A percentile compares a stretch with the other conserved stretches of the same genome.
These are phyloP conservation scores for Zalaria sp. DNA, from an alignment of 2,329 filamentous ascomycete genomes.

Conservation along the genomic window DNA sequence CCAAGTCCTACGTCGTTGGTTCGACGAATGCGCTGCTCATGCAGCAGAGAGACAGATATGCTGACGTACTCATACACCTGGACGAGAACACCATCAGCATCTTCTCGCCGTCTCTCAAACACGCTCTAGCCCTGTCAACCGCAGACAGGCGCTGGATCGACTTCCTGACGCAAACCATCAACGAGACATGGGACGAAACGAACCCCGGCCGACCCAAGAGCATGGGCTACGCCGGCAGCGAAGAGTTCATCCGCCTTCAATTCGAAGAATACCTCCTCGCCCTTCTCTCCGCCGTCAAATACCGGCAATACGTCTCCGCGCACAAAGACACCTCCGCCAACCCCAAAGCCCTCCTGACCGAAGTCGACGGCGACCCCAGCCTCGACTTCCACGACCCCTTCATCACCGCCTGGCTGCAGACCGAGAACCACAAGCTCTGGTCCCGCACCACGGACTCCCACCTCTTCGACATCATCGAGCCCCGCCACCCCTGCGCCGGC, in stretches of 20 bases:
- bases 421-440: slow-evolving; percentile 88
- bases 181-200: slow-evolving; percentile 90
- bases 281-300: slow-evolving; percentile 78
- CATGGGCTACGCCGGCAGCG: slow-evolving; percentile 85
- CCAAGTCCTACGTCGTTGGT: slow-evolving; percentile 93
- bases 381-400: slow-evolving; percentile 74
- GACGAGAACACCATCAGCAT: slow-evolving; percentile 81
- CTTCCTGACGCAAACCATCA: slow-evolving; percentile 80
- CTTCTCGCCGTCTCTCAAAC: slow-evolving; percentile 62
- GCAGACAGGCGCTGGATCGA: slow-evolving; percentile 95
- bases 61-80: slow-evolving; percentile 90
- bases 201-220: slow-evolving; percentile 86
- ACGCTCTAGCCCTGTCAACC: slow-evolving; percentile 63
- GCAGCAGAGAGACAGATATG: slow-evolving; percentile 90
- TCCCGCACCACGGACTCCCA: slow-evolving; percentile 58
- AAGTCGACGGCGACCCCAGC: slow-evolving; percentile 66
- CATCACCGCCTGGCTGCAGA: slow-evolving; percentile 73
- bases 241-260: slow-evolving; percentile 92
- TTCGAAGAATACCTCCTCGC: slow-evolving; percentile 95
- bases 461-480: slow-evolving; percentile 88
- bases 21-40: slow-evolving; percentile 90
- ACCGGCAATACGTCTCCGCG: slow-evolving; percentile 43
- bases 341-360: slow-evolving; percentile 46
- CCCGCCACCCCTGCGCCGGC: slow-evolving; percentile 83
- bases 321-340: slow-evolving; percentile 35